phyloP scores from a whole-genome alignment of 1,139 yeast genomes.

The Nakaseomyces bracarensis region DNA sequence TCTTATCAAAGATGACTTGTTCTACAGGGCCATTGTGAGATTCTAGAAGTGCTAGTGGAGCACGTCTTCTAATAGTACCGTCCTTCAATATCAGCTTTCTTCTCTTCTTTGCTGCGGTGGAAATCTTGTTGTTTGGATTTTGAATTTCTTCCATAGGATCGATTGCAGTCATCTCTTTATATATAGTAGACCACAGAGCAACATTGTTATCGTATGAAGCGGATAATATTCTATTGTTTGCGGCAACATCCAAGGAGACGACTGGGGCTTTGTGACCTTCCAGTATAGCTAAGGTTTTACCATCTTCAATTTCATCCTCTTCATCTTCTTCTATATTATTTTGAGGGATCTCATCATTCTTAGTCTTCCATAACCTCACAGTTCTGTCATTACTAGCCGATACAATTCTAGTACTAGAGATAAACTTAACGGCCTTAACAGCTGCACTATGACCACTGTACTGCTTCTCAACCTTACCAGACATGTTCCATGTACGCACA shows the following conservation, averaged over 20 bases:
- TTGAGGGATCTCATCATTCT: slow-evolving; percentile 34
- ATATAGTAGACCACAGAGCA: slow-evolving; percentile 81
- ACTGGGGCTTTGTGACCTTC: slow-evolving; percentile 90
- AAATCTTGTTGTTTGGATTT: slow-evolving; percentile 35
- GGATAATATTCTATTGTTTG: slow-evolving; percentile 57
- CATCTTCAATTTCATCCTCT: slow-evolving; percentile 53
- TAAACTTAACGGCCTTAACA: slow-evolving; percentile 72
- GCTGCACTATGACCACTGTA: slow-evolving; percentile 84
- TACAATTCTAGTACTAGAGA: slow-evolving; percentile 64
- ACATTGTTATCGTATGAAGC: slow-evolving; percentile 78
- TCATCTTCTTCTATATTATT: slow-evolving; percentile 38
- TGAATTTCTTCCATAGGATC: slow-evolving; percentile 50
- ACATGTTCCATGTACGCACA: slow-evolving; percentile 77
- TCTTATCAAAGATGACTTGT: slow-evolving; percentile 63
- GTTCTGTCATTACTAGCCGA: slow-evolving; percentile 87
- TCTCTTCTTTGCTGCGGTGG: slow-evolving; percentile 84
- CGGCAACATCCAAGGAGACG: slow-evolving; percentile 59
- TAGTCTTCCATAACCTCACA: slow-evolving; percentile 78
- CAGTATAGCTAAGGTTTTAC: slow-evolving; percentile 70
- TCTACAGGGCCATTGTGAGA: slow-evolving; percentile 86
- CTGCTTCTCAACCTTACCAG: slow-evolving; percentile 78
- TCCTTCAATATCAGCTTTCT: slow-evolving; percentile 74
- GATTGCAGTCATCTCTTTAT: slow-evolving; percentile 73
- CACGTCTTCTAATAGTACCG: slow-evolving; percentile 67
- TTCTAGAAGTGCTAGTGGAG: slow-evolving; percentile 68